These are phyloP conservation scores for Gynandropsis gynandra DNA, from an alignment of 345 rosid genomes.

Conservation along the genomic window DNA sequence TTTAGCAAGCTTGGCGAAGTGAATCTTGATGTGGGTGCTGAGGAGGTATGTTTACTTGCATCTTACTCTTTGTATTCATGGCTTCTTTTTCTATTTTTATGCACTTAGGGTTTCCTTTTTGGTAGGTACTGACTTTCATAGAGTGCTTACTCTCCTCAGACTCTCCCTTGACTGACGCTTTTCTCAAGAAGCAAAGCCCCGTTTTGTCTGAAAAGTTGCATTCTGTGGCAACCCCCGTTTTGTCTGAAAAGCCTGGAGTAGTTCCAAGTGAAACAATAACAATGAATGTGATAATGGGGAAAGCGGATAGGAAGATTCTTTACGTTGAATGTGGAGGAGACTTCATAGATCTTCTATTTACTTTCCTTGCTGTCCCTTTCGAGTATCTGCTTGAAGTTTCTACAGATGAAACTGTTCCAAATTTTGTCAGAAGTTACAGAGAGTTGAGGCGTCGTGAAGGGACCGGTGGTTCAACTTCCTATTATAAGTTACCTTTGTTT, in stretches of 20 bases:
- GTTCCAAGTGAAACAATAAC: not conserved
- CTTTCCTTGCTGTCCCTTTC: constrained; percentile 13
- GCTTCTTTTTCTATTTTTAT: no score
- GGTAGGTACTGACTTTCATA: constrained; percentile 12
- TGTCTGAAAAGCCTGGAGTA: not conserved
- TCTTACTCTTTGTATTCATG: no score
- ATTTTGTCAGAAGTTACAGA: constrained; percentile 10
- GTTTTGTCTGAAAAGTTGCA: not conserved
- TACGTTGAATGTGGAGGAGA: constrained; percentile 11
- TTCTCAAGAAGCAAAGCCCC: constrained; percentile 10
- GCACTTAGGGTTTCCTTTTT: not conserved
- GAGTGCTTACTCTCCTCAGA: constrained; percentile 7
- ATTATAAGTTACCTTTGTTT: not conserved
- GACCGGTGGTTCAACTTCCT: not conserved
- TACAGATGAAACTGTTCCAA: constrained; percentile 6
- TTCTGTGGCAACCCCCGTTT: not conserved
- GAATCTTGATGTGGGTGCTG: constrained; percentile 9
- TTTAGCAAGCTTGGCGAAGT: constrained; percentile 15
- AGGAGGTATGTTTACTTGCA: constrained; percentile 16
- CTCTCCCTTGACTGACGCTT: constrained; percentile 21
- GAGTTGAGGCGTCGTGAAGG: not conserved
- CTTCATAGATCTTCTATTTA: constrained; percentile 11
- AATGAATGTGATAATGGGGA: constrained; percentile 9
- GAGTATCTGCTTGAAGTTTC: constrained; percentile 1
- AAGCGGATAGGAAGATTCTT: not conserved